Evolutionary conservation across 345 rosid species (phyloP).

Genomic region (Sisymbrium irio): DNA sequence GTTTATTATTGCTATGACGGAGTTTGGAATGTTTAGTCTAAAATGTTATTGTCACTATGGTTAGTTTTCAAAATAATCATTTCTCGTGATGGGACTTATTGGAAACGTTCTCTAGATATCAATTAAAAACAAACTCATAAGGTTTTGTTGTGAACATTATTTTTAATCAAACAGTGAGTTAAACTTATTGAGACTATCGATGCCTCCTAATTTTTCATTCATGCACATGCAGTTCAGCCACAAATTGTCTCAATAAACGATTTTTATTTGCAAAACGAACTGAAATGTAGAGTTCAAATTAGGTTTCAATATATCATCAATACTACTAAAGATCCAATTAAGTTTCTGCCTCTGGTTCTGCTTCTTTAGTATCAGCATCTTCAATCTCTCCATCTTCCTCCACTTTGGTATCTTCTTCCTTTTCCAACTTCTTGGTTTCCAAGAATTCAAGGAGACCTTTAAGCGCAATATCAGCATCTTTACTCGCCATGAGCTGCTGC

Average conservation of each 20-base stretch:
- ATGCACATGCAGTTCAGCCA: neutral
- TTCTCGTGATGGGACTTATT: no score
- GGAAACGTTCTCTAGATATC: neutral
- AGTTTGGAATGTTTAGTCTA: no score
- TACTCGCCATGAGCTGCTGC: constrained; percentile 36
- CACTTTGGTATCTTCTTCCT: constrained; percentile 13
- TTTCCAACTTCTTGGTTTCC: constrained; percentile 19
- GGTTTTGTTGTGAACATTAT: neutral
- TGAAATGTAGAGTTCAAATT: neutral
- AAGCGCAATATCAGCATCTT: constrained; percentile 19
- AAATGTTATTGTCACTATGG: neutral
- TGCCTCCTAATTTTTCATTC: neutral
- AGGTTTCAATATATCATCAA: neutral
- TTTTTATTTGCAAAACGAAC: neutral
- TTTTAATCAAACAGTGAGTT: neutral
- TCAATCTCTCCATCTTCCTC: constrained; percentile 30
- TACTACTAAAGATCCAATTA: neutral
- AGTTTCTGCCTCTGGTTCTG: neutral
- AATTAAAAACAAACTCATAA: neutral
- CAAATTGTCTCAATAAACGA: neutral
- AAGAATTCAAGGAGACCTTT: constrained; percentile 8
- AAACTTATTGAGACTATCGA: neutral
- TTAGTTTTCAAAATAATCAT: no score
- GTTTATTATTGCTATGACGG: no score
- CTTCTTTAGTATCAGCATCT: constrained; percentile 17